A percentile compares a stretch with the other conserved stretches of the same genome.
Conservation (phyloP, 139 green algal species). For the Chlorella sp. region DNA sequence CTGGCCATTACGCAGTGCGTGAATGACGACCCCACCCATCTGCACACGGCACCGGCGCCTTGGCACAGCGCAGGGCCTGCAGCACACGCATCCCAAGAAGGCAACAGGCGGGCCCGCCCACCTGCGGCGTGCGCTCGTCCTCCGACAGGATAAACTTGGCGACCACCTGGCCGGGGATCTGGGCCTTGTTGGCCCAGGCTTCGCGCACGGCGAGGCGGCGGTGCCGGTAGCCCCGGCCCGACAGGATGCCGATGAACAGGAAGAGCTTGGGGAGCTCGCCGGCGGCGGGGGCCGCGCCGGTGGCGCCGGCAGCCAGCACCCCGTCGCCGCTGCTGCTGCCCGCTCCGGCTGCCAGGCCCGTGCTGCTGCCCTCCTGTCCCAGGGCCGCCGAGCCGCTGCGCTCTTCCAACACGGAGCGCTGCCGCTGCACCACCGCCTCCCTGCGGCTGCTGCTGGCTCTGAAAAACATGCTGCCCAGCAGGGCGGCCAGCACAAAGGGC, state of each 20-base stretch:
- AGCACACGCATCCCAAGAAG: too few species aligned
- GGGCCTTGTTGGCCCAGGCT: slow-evolving; percentile 45
- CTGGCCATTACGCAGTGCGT: too few species aligned
- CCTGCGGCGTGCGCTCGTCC: slow-evolving; percentile 58
- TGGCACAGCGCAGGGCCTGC: too few species aligned
- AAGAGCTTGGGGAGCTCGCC: slow-evolving; percentile 39
- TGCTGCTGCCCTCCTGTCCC: neutral
- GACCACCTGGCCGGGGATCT: slow-evolving; percentile 38
- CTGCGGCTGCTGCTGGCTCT: neutral
- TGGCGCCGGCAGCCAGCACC: neutral
- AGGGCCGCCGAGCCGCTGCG: neutral
- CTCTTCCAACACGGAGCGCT: slow-evolving; percentile 13
- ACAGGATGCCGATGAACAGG: slow-evolving; percentile 62
- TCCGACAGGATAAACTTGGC: slow-evolving; percentile 56
- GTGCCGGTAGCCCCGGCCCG: slow-evolving; percentile 50
- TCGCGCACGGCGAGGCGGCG: slow-evolving; percentile 54
- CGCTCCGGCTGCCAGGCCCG: neutral
- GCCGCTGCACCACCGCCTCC: slow-evolving; percentile 17
- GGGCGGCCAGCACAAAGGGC: neutral
- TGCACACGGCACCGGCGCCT: too few species aligned
- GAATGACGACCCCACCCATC: too few species aligned
- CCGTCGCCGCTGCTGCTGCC: neutral
- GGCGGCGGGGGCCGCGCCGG: neutral
- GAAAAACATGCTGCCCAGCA: slow-evolving; percentile 12
- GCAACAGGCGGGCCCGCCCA: too few species aligned